A percentile compares a stretch with the other conserved stretches of the same genome.
phyloP scores from a whole-genome alignment of 768 basidiomycete genomes.

The Paxillus involutus region DNA sequence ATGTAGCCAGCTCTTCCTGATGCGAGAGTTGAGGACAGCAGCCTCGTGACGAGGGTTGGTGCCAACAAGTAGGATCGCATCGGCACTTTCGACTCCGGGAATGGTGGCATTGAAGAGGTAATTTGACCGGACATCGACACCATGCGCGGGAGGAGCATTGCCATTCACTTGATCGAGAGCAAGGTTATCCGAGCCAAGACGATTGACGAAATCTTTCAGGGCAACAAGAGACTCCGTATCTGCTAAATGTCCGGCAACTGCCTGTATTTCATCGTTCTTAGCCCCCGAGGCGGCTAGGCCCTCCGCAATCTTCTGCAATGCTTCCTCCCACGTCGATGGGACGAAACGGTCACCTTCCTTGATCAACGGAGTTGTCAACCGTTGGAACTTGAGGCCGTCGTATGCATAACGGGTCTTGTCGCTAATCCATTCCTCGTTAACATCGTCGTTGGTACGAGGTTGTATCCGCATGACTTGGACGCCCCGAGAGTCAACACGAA shows the following conservation, averaged over 20 bases:
- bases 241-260: constrained; percentile 87
- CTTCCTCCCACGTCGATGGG: constrained; percentile 88
- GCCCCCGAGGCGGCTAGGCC: constrained; percentile 83
- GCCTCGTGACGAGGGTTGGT: constrained; percentile 98
- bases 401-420: constrained; percentile 98
- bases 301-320: constrained; percentile 72
- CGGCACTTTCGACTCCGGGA: constrained; percentile 86
- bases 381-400: constrained; percentile 94
- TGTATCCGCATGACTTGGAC: constrained; percentile 97
- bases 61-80: constrained; percentile 90
- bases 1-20: constrained; percentile 93
- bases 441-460: constrained; percentile 93
- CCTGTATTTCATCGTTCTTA: constrained; percentile 90
- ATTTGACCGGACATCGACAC: constrained; percentile 90
- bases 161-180: constrained; percentile 75
- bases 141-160: constrained; percentile 65
- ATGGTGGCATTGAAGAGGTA: constrained; percentile 96
- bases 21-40: constrained; percentile 94
- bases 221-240: constrained; percentile 94
- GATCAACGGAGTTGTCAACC: constrained; percentile 87
- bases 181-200: constrained; percentile 93
- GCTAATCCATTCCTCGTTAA: constrained; percentile 99
- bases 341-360: constrained; percentile 94
- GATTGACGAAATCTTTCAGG: constrained; percentile 90
- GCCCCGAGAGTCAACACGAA: constrained; percentile 92